Conservation (phyloP, 805 yeast genomes). For the Suhomyces faveliae region DNA sequence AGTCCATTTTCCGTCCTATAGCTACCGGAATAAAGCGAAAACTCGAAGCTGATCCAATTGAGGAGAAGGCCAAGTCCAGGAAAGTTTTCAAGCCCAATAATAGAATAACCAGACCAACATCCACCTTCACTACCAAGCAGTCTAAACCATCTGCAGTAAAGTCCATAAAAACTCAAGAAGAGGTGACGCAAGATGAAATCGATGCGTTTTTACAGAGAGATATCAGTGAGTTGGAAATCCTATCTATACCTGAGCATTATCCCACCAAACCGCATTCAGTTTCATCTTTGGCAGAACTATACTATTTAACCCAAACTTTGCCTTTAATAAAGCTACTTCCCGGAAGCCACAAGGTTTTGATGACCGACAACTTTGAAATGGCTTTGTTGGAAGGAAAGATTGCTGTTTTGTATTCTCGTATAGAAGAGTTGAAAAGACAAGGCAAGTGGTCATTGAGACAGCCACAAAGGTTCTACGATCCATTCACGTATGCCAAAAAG, state of each 20-base stretch:
- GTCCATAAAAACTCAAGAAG: slow-evolving; percentile 21
- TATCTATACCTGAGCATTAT: slow-evolving; percentile 42
- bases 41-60: background rate
- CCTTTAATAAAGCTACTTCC: slow-evolving; percentile 81
- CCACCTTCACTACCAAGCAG: background rate
- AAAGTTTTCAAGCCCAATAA: background rate
- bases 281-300: slow-evolving; percentile 76
- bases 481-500: slow-evolving; percentile 39
- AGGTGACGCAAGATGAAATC: slow-evolving; percentile 20
- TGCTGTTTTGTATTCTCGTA: slow-evolving; percentile 83
- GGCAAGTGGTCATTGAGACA: slow-evolving; percentile 92
- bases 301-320: slow-evolving; percentile 82
- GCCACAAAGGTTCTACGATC: slow-evolving; percentile 69
- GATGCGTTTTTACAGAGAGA: slow-evolving; percentile 22
- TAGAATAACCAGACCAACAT: slow-evolving; percentile 1
- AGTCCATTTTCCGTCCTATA: slow-evolving; percentile 1
- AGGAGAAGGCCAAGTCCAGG: background rate
- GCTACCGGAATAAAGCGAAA: background rate
- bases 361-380: slow-evolving; percentile 81
- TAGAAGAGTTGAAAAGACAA: slow-evolving; percentile 85
- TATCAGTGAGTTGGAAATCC: slow-evolving; percentile 33
- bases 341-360: slow-evolving; percentile 79
- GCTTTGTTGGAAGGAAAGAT: slow-evolving; percentile 88
- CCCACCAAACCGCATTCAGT: slow-evolving; percentile 41
- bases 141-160: slow-evolving; percentile 9